Conservation (phyloP, 2,329 filamentous ascomycete genomes). For the Neonectria faginata region DNA sequence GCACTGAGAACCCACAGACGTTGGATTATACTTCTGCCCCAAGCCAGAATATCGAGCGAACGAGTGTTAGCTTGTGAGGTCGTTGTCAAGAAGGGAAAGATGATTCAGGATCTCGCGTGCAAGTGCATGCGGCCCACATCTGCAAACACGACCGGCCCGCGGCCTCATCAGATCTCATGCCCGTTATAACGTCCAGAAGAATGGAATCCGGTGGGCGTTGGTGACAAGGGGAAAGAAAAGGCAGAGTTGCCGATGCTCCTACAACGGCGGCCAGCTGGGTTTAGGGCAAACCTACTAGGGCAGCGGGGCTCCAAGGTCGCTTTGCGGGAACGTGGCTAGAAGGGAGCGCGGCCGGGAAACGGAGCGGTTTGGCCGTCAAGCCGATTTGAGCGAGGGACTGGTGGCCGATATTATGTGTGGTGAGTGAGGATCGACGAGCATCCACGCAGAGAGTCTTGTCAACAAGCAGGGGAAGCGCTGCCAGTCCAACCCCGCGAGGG, state of each 20-base stretch:
- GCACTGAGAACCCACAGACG: background rate
- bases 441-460: background rate
- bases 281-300: constrained; percentile 25
- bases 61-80: background rate
- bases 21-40: background rate
- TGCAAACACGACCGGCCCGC: background rate
- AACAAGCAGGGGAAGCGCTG: background rate
- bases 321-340: constrained; percentile 9
- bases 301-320: constrained; percentile 10
- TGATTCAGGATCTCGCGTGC: constrained; percentile 12
- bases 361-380: constrained; percentile 10
- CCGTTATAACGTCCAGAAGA: background rate
- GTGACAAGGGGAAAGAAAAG: background rate
- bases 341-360: constrained; percentile 1
- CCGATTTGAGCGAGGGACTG: constrained; percentile 1
- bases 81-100: constrained; percentile 1
- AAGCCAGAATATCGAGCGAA: background rate
- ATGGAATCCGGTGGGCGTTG: background rate
- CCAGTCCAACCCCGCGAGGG: background rate
- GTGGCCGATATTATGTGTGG: background rate
- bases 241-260: background rate
- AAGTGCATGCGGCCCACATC: constrained; percentile 6
- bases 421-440: background rate
- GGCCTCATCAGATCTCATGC: background rate
- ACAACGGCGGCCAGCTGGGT: constrained; percentile 6